phyloP scores from a whole-genome alignment of 106 monocot genomes.

The Dendrobium chrysotoxum region DNA sequence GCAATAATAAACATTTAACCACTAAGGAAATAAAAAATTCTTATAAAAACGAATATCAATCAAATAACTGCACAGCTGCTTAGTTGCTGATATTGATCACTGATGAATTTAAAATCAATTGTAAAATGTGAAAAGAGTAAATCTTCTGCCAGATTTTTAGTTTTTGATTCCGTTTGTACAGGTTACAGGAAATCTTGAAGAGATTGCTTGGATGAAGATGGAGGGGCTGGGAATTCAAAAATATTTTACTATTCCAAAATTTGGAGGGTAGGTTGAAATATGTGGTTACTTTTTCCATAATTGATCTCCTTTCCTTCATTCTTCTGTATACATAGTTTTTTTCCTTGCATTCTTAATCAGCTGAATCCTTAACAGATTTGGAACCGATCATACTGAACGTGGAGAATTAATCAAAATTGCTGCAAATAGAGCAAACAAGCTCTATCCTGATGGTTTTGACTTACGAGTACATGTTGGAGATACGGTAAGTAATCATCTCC shows the following conservation, averaged over 20 bases:
- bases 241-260: conserved; percentile 49
- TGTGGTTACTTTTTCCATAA: not conserved
- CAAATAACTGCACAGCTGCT: not conserved
- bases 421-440: conserved; percentile 32
- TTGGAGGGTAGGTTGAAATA: conserved; percentile 45
- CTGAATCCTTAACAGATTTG: conserved; percentile 26
- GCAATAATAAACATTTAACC: not conserved
- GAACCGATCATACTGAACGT: conserved; percentile 51
- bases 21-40: not conserved
- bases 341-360: not conserved
- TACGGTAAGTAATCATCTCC: conserved; percentile 30
- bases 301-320: not conserved
- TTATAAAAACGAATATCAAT: not conserved
- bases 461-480: conserved; percentile 59
- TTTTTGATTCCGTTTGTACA: conserved; percentile 4
- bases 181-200: conserved; percentile 64
- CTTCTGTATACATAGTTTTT: not conserved
- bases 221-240: conserved; percentile 35
- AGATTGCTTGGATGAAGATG: conserved; percentile 71
- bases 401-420: conserved; percentile 59
- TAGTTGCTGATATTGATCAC: not conserved
- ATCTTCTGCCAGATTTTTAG: not conserved
- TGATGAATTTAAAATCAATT: not conserved
- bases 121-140: not conserved
- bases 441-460: conserved; percentile 32